Base-by-base conservation (phyloP, 306 rosid genomes). In the Inga laurina region DNA sequence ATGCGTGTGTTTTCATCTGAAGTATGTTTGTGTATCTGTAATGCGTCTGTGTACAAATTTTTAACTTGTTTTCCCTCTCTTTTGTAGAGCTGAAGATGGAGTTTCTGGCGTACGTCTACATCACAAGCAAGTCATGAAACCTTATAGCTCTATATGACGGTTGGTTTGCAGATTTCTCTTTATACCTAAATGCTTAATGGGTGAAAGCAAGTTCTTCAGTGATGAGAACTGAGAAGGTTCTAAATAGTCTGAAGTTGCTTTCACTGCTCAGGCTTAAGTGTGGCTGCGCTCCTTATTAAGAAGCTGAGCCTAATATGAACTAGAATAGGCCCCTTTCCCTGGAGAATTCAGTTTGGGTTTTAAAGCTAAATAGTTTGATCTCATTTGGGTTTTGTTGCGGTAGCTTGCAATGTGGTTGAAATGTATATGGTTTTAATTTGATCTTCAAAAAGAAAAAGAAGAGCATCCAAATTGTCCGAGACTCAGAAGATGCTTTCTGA, bases 71-170 rank as follows among this genome's bases (percentile, higher is more conserved):
- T 75, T 88, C 79, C 35, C 57, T 84, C 72, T 57, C 74, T 81
- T 88, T 81, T 52, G 81, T 83, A 96, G 99, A 62, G 98, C 93
- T 82, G 93, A 94, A 85, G 99, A 96, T 87, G 99, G 98, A 85
- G 97, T 96, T 89, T 91, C 98, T 61, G 99, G 99, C 32, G 97
- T 92, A 84, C 98, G 91, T 87, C 97, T 94, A 81, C 93, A 94
- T 96, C 99, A 96, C 99, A 96, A 94, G 99, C 97, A 96, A 96
- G 99, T 96, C 83, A 87, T 83, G 88, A 89, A 93, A 91, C 97
- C 92, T 83, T 96, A 81, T 90, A 83, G 83, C 89, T 89, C 81
- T 96, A 66, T 91, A 49, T 92, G 93, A 90, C 9, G 90, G 98
- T 94, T 96, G 97, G 97, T 96, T 96, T 92, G 94, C 91, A 84